These are phyloP conservation scores for Aspergillus sergii DNA, from an alignment of 2,329 filamentous ascomycete genomes.

Conservation along the genomic window DNA sequence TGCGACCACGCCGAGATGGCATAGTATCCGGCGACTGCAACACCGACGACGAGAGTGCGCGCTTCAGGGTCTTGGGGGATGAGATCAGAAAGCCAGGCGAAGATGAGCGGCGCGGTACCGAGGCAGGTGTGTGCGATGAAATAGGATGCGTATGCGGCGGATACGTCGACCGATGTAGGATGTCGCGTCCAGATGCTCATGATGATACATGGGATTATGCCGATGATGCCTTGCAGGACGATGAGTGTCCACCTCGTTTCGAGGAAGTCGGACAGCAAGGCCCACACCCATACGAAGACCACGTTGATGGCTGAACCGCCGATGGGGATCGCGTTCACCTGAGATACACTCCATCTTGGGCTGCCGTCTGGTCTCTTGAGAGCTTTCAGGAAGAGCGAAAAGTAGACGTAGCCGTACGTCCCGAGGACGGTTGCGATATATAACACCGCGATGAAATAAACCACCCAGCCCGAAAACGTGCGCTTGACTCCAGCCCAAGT, in stretches of 20 bases:
- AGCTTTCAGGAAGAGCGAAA: background rate
- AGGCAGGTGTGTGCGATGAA: background rate
- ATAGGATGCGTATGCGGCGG: background rate
- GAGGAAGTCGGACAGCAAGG: background rate
- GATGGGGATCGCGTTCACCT: constrained; percentile 2
- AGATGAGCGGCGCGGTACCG: background rate
- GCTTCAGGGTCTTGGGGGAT: background rate
- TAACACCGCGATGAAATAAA: background rate
- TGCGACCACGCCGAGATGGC: constrained; percentile 1
- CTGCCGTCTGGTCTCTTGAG: background rate
- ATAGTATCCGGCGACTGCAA: background rate
- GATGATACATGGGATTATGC: background rate
- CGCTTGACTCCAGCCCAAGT: background rate
- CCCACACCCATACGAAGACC: constrained; percentile 2
- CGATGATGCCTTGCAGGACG: background rate
- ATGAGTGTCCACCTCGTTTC: constrained; percentile 1
- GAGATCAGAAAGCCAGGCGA: background rate
- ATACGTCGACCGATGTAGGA: background rate
- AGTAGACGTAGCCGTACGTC: constrained; percentile 2
- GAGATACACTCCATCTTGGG: background rate
- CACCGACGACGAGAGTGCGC: background rate
- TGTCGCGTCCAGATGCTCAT: constrained; percentile 2
- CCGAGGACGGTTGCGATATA: background rate
- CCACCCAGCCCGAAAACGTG: constrained; percentile 2
- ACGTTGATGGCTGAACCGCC: background rate